phyloP scores from a whole-genome alignment of 306 rosid species.

The Quercus engelmannii region DNA sequence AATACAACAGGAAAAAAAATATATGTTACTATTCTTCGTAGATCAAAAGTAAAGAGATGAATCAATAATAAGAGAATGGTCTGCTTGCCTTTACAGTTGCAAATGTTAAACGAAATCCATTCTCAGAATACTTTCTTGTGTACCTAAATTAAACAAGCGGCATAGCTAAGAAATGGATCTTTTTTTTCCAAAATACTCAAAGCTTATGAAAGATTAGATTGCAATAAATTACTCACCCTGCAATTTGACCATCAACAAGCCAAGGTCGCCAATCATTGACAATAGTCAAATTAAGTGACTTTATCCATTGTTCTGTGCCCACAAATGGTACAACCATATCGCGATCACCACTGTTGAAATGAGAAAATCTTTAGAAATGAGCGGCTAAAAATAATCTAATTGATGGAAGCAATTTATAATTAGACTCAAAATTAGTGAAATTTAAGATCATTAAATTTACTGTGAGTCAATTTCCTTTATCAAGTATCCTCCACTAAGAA shows the following conservation, averaged over 20 bases:
- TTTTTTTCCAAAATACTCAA: too few relatives aligned
- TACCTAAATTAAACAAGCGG: neutral
- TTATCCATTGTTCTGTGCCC: constrained; percentile 26
- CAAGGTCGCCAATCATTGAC: constrained; percentile 39
- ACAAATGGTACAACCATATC: constrained; percentile 23
- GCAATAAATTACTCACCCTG: constrained; percentile 18
- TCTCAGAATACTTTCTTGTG: constrained; percentile 5
- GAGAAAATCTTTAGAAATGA: neutral
- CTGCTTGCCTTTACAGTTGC: constrained; percentile 10
- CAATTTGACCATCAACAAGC: constrained; percentile 25
- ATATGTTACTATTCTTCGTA: neutral
- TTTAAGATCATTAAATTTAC: too few relatives aligned
- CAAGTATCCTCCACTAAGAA: too few relatives aligned
- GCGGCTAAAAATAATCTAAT: too few relatives aligned
- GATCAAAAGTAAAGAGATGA: neutral
- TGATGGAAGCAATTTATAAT: too few relatives aligned
- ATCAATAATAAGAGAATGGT: neutral
- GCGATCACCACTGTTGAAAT: constrained; percentile 24
- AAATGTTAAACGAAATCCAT: neutral
- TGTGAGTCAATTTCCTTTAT: too few relatives aligned
- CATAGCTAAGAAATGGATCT: neutral
- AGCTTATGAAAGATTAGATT: too few relatives aligned
- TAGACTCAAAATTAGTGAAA: too few relatives aligned
- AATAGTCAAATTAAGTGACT: constrained; percentile 22
- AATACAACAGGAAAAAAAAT: neutral